A percentile compares a stretch with the other conserved stretches of the same genome.
Conservation (phyloP, 805 yeast species). For the Candida namnaoensis region DNA sequence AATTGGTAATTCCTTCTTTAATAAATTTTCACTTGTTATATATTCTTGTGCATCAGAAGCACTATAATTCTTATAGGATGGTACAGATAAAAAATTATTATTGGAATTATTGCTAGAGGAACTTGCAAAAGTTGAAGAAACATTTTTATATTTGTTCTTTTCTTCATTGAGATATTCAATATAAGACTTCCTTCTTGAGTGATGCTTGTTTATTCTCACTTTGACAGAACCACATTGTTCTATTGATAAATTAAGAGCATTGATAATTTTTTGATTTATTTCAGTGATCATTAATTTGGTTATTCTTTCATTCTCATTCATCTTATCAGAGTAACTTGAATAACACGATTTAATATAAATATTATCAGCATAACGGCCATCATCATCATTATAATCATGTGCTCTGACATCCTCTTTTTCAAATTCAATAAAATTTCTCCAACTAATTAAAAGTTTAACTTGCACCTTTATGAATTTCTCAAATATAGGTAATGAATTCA, state of each 20-base stretch:
- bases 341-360: conserved; percentile 18
- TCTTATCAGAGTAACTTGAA: conserved; percentile 17
- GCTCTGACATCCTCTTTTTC: conserved; percentile 10
- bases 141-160: neutral
- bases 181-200: conserved; percentile 24
- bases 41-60: conserved; percentile 12
- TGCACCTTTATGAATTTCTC: conserved; percentile 6
- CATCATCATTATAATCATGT: conserved; percentile 1
- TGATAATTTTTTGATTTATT: conserved; percentile 18
- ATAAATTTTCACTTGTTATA: conserved; percentile 13
- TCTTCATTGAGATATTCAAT: conserved; percentile 8
- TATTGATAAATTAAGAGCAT: conserved; percentile 17
- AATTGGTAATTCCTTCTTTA: conserved; percentile 22
- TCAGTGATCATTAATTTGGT: conserved; percentile 18
- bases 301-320: conserved; percentile 17
- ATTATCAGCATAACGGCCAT: neutral
- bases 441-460: conserved; percentile 12
- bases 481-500: conserved; percentile 4
- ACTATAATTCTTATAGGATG: neutral
- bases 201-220: conserved; percentile 20
- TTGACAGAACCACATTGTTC: conserved; percentile 17
- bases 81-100: too few relatives aligned
- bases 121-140: neutral
- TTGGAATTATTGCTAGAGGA: neutral
- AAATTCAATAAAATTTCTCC: conserved; percentile 22